Evolutionary conservation across 768 basidiomycete genomes (phyloP).

Genomic region (Trametes cinnabarina): DNA sequence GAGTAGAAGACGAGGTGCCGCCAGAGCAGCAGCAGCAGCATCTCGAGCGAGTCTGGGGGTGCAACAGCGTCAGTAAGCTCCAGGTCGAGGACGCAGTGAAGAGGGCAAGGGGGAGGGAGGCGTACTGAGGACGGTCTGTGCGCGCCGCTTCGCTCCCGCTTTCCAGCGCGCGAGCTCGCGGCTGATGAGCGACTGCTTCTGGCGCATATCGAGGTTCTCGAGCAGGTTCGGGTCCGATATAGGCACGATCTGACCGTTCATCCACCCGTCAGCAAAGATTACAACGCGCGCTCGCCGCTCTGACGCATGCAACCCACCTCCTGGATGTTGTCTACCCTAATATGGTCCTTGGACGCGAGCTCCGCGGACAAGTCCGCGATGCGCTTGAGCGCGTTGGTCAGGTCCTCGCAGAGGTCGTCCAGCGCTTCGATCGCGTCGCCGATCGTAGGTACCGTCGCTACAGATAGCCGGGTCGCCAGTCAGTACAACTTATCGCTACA

Average conservation of each 20-base stretch:
- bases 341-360: slow-evolving; percentile 67
- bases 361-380: slow-evolving; percentile 69
- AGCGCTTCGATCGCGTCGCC: slow-evolving; percentile 72
- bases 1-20: slow-evolving; percentile 72
- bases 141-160: slow-evolving; percentile 40
- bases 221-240: slow-evolving; percentile 53
- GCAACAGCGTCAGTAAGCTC: not conserved
- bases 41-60: slow-evolving; percentile 62
- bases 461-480: not conserved
- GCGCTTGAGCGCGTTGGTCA: slow-evolving; percentile 60
- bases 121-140: slow-evolving; percentile 58
- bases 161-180: slow-evolving; percentile 55
- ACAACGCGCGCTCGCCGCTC: too few species aligned
- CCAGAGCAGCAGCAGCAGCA: slow-evolving; percentile 78
- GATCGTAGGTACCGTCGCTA: slow-evolving; percentile 76
- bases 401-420: slow-evolving; percentile 57
- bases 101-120: not conserved
- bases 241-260: slow-evolving; percentile 42
- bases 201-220: slow-evolving; percentile 64
- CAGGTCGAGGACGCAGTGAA: too few species aligned
- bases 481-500: not conserved
- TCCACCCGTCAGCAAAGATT: too few species aligned
- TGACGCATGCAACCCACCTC: slow-evolving; percentile 43
- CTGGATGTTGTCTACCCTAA: slow-evolving; percentile 66
- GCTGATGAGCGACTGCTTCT: slow-evolving; percentile 65